phyloP scores from a whole-genome alignment of 768 basidiomycete genomes.

The Tricholoma sp. region DNA sequence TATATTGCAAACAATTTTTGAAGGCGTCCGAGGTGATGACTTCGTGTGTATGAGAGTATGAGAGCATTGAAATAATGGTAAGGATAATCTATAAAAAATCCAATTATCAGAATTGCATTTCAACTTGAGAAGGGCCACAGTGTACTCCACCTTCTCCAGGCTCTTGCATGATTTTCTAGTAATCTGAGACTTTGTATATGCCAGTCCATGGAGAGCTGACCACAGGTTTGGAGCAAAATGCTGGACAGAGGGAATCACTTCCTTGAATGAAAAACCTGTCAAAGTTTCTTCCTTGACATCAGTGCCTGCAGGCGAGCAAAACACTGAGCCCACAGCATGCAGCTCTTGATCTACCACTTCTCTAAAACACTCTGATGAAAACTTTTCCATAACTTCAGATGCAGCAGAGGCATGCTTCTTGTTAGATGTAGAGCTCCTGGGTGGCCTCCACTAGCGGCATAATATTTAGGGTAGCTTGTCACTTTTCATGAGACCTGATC shows the following conservation, averaged over 20 bases:
- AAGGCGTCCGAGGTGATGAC: constrained; percentile 18
- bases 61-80: constrained; percentile 14
- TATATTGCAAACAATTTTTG: constrained; percentile 31
- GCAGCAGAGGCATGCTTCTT: no score
- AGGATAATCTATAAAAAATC: neutral
- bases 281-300: neutral
- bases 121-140: no score
- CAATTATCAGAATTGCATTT: no score
- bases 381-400: neutral
- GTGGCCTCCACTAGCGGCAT: no score
- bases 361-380: neutral
- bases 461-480: no score
- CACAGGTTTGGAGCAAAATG: neutral
- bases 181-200: neutral
- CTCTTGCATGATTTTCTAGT: neutral
- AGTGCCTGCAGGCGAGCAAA: neutral
- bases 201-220: neutral
- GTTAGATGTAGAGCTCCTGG: no score
- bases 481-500: no score
- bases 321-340: neutral
- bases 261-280: neutral
- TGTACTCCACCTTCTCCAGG: neutral
- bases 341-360: neutral
- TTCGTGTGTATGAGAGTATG: constrained; percentile 24
- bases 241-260: neutral